Conservation (phyloP, 2,329 filamentous ascomycete genomes). For the Byssoonygena ceratinophila region DNA sequence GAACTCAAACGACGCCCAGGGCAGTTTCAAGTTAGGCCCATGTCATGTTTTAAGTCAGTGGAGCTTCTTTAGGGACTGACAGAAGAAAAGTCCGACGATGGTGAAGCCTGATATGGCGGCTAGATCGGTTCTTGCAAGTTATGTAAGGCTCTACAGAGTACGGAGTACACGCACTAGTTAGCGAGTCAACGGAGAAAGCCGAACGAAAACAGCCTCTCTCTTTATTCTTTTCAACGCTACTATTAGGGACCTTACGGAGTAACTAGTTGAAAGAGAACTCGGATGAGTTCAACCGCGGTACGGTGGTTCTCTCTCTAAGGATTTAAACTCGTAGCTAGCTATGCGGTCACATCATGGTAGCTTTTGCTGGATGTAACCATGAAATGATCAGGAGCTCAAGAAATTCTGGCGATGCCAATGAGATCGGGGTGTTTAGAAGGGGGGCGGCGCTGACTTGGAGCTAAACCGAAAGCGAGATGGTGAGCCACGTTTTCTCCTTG, state of each 20-base stretch:
- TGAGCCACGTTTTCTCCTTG: slow-evolving; percentile 13
- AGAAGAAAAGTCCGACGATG: neutral
- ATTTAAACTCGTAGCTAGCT: neutral
- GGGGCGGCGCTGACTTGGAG: neutral
- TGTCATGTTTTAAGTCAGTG: slow-evolving; percentile 9
- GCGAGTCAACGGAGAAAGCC: neutral
- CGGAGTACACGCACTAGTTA: too few species aligned
- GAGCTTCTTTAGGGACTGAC: too few species aligned
- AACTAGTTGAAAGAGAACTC: too few species aligned
- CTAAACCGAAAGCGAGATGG: slow-evolving; percentile 9
- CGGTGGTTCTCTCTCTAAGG: neutral
- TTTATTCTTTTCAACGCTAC: too few species aligned
- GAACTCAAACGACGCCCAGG: neutral
- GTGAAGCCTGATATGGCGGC: neutral
- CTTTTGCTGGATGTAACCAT: neutral
- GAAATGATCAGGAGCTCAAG: neutral
- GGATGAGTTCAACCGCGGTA: neutral
- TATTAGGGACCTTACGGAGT: too few species aligned
- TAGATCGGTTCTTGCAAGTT: neutral
- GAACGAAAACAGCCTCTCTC: neutral
- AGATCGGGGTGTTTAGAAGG: neutral
- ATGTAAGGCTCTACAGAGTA: too few species aligned
- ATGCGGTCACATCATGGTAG: too few species aligned
- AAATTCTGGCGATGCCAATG: neutral
- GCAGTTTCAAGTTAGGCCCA: slow-evolving; percentile 5